phyloP scores from a whole-genome alignment of 2,329 filamentous ascomycete genomes.

The Talaromyces sp. region DNA sequence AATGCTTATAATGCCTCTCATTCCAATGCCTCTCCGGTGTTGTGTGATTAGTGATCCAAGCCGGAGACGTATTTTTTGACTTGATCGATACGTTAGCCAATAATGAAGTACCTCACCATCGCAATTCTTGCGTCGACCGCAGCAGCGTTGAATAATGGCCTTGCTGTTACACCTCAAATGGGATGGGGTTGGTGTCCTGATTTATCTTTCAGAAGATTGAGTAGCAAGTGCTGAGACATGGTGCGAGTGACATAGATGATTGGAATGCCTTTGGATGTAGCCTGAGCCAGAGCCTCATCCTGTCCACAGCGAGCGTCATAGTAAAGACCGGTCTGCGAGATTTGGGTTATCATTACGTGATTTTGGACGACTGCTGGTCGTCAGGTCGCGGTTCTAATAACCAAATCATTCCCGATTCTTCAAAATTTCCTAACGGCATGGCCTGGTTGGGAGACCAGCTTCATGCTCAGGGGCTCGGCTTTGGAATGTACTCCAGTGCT shows the following conservation, averaged over 20 bases:
- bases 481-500: slow-evolving; percentile 48
- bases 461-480: slow-evolving; percentile 39
- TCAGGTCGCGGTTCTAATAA: slow-evolving; percentile 38
- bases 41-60: background rate
- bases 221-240: background rate
- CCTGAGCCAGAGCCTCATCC: slow-evolving; percentile 50
- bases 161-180: slow-evolving; percentile 16
- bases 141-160: slow-evolving; percentile 8
- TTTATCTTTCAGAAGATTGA: background rate
- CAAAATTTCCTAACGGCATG: slow-evolving; percentile 45
- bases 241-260: slow-evolving; percentile 20
- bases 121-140: slow-evolving; percentile 1
- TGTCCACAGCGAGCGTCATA: slow-evolving; percentile 47
- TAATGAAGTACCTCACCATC: background rate
- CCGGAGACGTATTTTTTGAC: background rate
- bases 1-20: background rate
- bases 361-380: slow-evolving; percentile 49
- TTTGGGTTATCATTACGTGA: slow-evolving; percentile 40
- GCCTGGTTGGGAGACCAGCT: slow-evolving; percentile 41
- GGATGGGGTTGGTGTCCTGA: slow-evolving; percentile 14
- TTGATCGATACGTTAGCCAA: background rate
- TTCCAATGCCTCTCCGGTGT: background rate
- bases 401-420: slow-evolving; percentile 21
- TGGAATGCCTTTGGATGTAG: slow-evolving; percentile 50
- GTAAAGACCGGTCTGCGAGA: slow-evolving; percentile 39